Evolutionary conservation across 176 grass and related monocot species (phyloP).

Genomic region (Tillandsia fasciculata): DNA sequence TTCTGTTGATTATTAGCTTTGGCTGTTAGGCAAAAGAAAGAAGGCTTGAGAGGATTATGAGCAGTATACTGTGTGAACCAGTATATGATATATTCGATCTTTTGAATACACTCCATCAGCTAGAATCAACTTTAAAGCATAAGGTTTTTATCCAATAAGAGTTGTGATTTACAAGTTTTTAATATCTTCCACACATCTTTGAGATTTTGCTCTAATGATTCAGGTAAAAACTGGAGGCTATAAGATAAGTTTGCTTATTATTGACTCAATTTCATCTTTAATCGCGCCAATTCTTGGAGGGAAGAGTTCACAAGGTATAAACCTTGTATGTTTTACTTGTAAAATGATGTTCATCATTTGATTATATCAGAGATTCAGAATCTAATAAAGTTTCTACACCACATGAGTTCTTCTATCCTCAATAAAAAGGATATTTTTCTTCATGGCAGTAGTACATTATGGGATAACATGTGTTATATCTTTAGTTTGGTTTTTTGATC

Average conservation of each 20-base stretch:
- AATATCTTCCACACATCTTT: conserved; percentile 9
- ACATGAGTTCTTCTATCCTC: too few relatives aligned
- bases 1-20: conserved; percentile 14
- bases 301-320: conserved; percentile 81
- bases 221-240: conserved; percentile 38
- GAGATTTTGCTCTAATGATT: conserved; percentile 7
- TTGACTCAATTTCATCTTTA: conserved; percentile 86
- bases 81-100: conserved; percentile 91
- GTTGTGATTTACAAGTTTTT: neutral
- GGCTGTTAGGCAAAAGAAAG: conserved; percentile 37
- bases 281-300: conserved; percentile 64
- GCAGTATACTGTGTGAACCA: conserved; percentile 50
- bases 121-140: conserved; percentile 51
- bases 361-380: neutral
- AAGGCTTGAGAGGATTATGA: conserved; percentile 51
- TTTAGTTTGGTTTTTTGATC: neutral
- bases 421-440: too few relatives aligned
- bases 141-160: conserved; percentile 28
- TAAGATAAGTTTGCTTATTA: conserved; percentile 63
- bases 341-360: neutral
- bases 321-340: conserved; percentile 8
- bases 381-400: too few relatives aligned
- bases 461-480: neutral
- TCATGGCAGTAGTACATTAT: too few relatives aligned
- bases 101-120: conserved; percentile 54